A percentile compares a stretch with the other conserved stretches of the same genome.
Conservation (phyloP, 108 stramenopile genomes). For the Fragilaria radians region DNA sequence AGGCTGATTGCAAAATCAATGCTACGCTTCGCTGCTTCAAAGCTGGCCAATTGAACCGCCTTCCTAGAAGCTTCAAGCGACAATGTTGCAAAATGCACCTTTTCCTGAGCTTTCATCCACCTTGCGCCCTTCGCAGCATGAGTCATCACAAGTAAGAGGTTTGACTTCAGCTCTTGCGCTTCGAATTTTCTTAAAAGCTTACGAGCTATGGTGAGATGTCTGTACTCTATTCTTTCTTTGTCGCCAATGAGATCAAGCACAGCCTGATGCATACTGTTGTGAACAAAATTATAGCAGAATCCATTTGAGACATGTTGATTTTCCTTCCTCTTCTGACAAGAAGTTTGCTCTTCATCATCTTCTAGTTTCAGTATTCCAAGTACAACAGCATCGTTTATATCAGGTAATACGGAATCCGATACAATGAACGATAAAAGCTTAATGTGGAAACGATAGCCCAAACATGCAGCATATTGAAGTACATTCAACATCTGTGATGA, state of each 20-base stretch:
- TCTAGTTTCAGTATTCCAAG: constrained; percentile 18
- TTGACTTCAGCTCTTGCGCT: background rate
- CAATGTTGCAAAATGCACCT: background rate
- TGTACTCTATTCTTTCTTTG: constrained; percentile 10
- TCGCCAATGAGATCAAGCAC: constrained; percentile 23
- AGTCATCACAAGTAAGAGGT: background rate
- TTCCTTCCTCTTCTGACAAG: constrained; percentile 1
- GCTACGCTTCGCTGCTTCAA: background rate
- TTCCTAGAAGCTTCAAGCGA: background rate
- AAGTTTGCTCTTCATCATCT: background rate
- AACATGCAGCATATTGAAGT: constrained; percentile 42
- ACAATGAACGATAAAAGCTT: constrained; percentile 11
- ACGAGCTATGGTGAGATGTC: constrained; percentile 38
- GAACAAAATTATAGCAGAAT: constrained; percentile 11
- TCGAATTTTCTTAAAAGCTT: constrained; percentile 18
- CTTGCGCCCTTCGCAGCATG: background rate
- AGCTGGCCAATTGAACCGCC: background rate
- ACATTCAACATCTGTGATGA: constrained; percentile 15
- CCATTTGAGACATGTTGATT: no score
- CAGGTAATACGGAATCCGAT: background rate
- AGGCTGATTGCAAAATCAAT: background rate
- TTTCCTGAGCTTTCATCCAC: background rate
- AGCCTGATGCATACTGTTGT: constrained; percentile 31
- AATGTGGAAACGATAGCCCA: constrained; percentile 39
- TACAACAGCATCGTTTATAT: constrained; percentile 6